Base-by-base conservation (phyloP, 179 eudicot species). In the Gypsophila paniculata region DNA sequence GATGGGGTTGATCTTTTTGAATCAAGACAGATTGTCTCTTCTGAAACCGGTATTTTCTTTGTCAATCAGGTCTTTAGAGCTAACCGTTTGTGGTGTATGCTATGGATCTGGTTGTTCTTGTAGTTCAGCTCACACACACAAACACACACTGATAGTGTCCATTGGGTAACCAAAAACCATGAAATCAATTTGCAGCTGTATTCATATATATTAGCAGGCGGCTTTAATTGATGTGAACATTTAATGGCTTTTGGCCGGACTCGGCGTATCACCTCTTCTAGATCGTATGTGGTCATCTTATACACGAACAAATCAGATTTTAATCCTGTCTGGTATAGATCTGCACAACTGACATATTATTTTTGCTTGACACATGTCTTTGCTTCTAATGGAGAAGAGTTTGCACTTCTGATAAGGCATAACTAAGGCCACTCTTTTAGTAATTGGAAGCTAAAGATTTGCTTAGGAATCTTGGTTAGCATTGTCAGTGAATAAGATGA, bases 1-100 rank as follows among this genome's bases (percentile, higher is more conserved):
- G 93, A 90, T 29, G 97, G 91, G 46, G 68, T 76, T 66, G 95
- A 95, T 76, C 88, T 95, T 68, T 86, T 90, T 68, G 84, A 87
- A 65, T 76, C 82, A 59, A 21, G 78, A 49, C 42, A 72, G 29
- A 70, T 64, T 34, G 52, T 48, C 61, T 71, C 78, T 12, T 38
- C 62, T 70, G 61, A 61, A 68, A 60, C 74, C 63, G 75, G 85
- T 84, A 68, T 72, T 74, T 49, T 58, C 23, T 38, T 22, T 38
- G 60, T 53, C 51, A 32, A 13, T 48, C 39, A 32, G 61, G 14
- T 9, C 46, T 63, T 0, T 57, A 21, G 4, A 48, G 57, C 19
- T 10, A 74, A 18, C 6, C 32, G 54, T 17, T 60, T 11, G 54
- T n/a, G 29, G 5, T 7, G 36, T 62, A 48, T 51, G 57, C 58